Percentiles rank a stretch among this genome's conserved stretches.
Conservation (phyloP, 108 stramenopile genomes). For the Nitzschia sp. region DNA sequence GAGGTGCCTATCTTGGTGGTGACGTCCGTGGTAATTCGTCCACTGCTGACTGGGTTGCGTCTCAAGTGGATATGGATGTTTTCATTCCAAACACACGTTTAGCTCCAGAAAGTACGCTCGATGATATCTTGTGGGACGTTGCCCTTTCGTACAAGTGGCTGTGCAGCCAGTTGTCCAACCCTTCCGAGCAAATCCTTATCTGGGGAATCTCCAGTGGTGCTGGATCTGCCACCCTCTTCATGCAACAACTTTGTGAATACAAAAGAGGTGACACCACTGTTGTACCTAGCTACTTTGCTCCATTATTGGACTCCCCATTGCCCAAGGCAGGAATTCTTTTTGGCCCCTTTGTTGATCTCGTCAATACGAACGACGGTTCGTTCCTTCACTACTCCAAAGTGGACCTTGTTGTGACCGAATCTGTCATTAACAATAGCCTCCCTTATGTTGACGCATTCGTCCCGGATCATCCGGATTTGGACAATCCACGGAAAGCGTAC, state of each 20-base stretch:
- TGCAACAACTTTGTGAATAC: slow-evolving; percentile 60
- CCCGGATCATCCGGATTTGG: slow-evolving; percentile 14
- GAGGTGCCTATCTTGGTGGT: slow-evolving; percentile 76
- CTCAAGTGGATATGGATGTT: slow-evolving; percentile 54
- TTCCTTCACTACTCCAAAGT: slow-evolving; percentile 61
- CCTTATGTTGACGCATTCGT: slow-evolving; percentile 41
- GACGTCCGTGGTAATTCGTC: slow-evolving; percentile 64
- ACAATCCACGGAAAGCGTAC: slow-evolving; percentile 43
- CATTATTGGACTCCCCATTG: slow-evolving; percentile 21
- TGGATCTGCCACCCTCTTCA: slow-evolving; percentile 55
- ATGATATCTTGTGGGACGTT: slow-evolving; percentile 72
- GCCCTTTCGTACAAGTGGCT: slow-evolving; percentile 44
- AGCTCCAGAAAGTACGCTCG: slow-evolving; percentile 59
- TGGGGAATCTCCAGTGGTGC: slow-evolving; percentile 73
- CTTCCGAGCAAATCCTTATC: slow-evolving; percentile 56
- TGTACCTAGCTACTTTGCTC: slow-evolving; percentile 11
- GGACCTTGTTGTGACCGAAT: slow-evolving; percentile 78
- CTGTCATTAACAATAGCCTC: slow-evolving; percentile 38
- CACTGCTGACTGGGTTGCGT: slow-evolving; percentile 32
- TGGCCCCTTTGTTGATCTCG: slow-evolving; percentile 81
- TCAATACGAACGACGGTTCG: slow-evolving; percentile 45
- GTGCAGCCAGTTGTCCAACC: slow-evolving; percentile 14
- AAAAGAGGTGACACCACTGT: slow-evolving; percentile 26
- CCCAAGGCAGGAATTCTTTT: slow-evolving; percentile 61
- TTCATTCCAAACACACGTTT: slow-evolving; percentile 67